A percentile compares a stretch with the other conserved stretches of the same genome.
phyloP scores from a whole-genome alignment of 257 asterid species.

The Voacanga thouarsii region DNA sequence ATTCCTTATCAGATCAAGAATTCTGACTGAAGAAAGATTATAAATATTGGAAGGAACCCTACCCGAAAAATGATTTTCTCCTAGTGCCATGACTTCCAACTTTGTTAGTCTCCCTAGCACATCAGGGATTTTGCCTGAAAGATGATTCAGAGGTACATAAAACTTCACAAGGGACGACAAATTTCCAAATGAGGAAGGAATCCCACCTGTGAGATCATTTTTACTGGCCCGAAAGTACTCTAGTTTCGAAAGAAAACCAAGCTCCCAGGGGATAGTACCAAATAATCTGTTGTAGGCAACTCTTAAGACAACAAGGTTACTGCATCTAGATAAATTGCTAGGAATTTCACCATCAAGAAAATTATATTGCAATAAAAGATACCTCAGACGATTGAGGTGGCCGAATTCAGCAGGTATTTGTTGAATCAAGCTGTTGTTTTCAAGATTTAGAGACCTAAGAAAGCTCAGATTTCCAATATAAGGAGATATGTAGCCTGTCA shows the following conservation, averaged over 20 bases:
- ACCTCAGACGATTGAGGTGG: slow-evolving; percentile 13
- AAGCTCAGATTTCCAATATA: slow-evolving; percentile 26
- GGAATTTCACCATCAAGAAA: slow-evolving; percentile 24
- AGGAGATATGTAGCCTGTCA: slow-evolving; percentile 18
- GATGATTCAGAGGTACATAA: slow-evolving; percentile 19
- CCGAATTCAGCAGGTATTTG: slow-evolving; percentile 22
- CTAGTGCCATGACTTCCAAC: slow-evolving; percentile 17
- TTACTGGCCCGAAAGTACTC: slow-evolving; percentile 7
- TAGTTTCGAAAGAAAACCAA: slow-evolving; percentile 18
- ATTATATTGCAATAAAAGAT: slow-evolving; percentile 16
- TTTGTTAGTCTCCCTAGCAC: slow-evolving; percentile 17
- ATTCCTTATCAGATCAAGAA: slow-evolving; percentile 20
- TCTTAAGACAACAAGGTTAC: slow-evolving; percentile 16
- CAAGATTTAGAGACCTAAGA: slow-evolving; percentile 14
- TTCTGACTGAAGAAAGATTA: slow-evolving; percentile 21
- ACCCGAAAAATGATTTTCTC: slow-evolving; percentile 22
- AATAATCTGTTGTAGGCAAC: slow-evolving; percentile 15
- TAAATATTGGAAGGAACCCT: slow-evolving; percentile 16
- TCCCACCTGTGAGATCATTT: slow-evolving; percentile 21
- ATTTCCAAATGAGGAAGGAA: slow-evolving; percentile 29
- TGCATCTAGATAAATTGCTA: slow-evolving; percentile 18
- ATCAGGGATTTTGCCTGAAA: slow-evolving; percentile 17
- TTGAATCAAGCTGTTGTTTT: slow-evolving; percentile 21
- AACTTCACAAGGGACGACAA: slow-evolving; percentile 21
- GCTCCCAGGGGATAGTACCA: slow-evolving; percentile 16